A percentile compares a stretch with the other conserved stretches of the same genome.
phyloP scores from a whole-genome alignment of 2,329 filamentous ascomycete species.

The Paecilomyces dactylethromorphus region DNA sequence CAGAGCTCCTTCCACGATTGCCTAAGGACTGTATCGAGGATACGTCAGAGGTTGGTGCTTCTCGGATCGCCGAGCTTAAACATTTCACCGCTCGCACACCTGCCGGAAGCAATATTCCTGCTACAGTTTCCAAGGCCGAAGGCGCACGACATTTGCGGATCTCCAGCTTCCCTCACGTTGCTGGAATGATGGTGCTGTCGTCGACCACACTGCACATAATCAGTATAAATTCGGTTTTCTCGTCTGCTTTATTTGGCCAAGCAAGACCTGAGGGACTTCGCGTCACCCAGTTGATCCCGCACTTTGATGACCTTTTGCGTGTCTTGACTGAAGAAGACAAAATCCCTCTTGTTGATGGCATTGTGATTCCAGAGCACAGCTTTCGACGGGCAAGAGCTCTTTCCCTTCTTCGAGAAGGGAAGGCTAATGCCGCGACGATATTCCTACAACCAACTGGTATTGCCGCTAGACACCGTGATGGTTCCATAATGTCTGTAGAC shows the following conservation, averaged over 20 bases:
- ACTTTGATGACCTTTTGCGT: slow-evolving; percentile 76
- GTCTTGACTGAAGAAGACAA: slow-evolving; percentile 83
- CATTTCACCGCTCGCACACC: slow-evolving; percentile 81
- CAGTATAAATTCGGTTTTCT: slow-evolving; percentile 93
- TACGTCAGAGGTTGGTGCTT: slow-evolving; percentile 68
- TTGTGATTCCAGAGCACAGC: slow-evolving; percentile 92
- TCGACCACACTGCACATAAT: slow-evolving; percentile 70
- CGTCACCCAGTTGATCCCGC: slow-evolving; percentile 75
- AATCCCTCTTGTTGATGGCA: slow-evolving; percentile 78
- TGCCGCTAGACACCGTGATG: slow-evolving; percentile 80
- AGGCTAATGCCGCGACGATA: slow-evolving; percentile 66
- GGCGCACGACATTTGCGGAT: slow-evolving; percentile 69
- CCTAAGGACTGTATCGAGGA: slow-evolving; percentile 64
- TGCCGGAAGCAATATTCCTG: slow-evolving; percentile 73
- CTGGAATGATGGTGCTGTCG: slow-evolving; percentile 90
- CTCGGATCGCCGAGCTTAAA: slow-evolving; percentile 62
- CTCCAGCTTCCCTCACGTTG: slow-evolving; percentile 94
- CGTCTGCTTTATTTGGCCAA: slow-evolving; percentile 83
- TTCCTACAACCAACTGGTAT: slow-evolving; percentile 82
- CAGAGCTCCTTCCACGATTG: slow-evolving; percentile 71
- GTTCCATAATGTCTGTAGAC: slow-evolving; percentile 86
- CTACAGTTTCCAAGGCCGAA: slow-evolving; percentile 68
- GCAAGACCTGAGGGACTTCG: slow-evolving; percentile 72
- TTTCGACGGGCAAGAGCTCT: slow-evolving; percentile 85
- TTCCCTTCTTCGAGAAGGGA: slow-evolving; percentile 75